Conservation (phyloP, 169 alveolate genomes). For the Plasmodium gaboni region DNA sequence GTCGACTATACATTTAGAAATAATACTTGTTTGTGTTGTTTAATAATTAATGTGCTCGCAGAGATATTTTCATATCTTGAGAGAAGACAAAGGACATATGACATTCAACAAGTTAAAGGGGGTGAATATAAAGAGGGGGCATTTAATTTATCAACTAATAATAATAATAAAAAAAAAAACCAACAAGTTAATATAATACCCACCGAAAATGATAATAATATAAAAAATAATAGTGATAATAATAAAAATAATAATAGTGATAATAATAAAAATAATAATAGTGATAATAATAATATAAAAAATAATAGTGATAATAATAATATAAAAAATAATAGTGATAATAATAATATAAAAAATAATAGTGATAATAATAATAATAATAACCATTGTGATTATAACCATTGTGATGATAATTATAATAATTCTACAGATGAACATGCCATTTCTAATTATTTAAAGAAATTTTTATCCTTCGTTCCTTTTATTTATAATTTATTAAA, state of each 20-base stretch:
- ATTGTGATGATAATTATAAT: background rate
- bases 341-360: no score
- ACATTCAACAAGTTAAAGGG: background rate
- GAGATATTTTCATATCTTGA: slow-evolving; percentile 40
- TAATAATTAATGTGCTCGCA: slow-evolving; percentile 44
- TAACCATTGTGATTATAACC: no score
- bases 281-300: no score
- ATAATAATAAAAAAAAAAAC: no score
- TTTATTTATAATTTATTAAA: slow-evolving; percentile 33
- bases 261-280: no score
- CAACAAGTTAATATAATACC: no score
- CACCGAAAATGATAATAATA: no score
- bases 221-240: background rate
- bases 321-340: no score
- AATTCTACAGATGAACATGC: background rate
- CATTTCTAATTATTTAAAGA: slow-evolving; percentile 10
- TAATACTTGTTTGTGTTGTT: slow-evolving; percentile 41
- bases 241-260: background rate
- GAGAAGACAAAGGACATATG: background rate
- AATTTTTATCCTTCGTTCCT: slow-evolving; percentile 40
- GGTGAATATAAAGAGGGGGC: background rate
- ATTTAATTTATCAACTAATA: no score
- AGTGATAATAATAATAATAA: no score
- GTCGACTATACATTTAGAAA: background rate
- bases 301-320: no score